Evolutionary conservation across 805 yeast species (phyloP), one percentile per base, ranked within the genome.

Genomic region (Ogataea henricii): DNA sequence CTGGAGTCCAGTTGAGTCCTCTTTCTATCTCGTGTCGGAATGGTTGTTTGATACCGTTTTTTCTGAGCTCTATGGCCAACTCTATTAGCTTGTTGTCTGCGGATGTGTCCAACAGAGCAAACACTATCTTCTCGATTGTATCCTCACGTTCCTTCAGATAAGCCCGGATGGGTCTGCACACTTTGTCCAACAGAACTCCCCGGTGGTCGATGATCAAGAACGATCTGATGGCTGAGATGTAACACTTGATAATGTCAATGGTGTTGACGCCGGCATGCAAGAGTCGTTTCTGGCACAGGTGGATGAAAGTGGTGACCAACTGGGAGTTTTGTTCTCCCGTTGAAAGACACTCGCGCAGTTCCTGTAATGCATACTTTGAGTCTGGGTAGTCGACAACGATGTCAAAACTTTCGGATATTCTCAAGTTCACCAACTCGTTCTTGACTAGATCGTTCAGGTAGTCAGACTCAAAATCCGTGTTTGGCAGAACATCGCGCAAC

Each of bases 191-290:
- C 25, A 91, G 68, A 0, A 89, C 92, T 0, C 96, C 96, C 32
- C 87, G 74, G 6, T 96, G 95, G 58, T 92, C 98, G n/a, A 94
- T 71, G 0, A 83, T 67, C 22, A 85, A 63, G 49, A 92, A 89
- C 0, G 90, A 75, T 53, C 81, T 75, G 38, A 91, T 85, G 1
- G 91, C 81, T 13, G 82, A 78, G 3, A 87, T 81, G 60, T 88
- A 92, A 45, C 77, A 79, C 2, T 79, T 67, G 21, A 92, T 77
- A 6, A 89, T 82, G 43, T 83, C 88, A 4, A 76, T 74, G 0
- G 98, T 92, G 55, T 86, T 82, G 1, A 86, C 78, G 17, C 96
- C 96, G 3, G 96, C 85, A 57, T 89, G 94, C 17, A 91, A 69
- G 9, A 90, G 61, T 27, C 76, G 63, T 27, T 56, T 59, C 18